Evolutionary conservation across 768 basidiomycete genomes (phyloP).

Genomic region (Panellus pusillus): DNA sequence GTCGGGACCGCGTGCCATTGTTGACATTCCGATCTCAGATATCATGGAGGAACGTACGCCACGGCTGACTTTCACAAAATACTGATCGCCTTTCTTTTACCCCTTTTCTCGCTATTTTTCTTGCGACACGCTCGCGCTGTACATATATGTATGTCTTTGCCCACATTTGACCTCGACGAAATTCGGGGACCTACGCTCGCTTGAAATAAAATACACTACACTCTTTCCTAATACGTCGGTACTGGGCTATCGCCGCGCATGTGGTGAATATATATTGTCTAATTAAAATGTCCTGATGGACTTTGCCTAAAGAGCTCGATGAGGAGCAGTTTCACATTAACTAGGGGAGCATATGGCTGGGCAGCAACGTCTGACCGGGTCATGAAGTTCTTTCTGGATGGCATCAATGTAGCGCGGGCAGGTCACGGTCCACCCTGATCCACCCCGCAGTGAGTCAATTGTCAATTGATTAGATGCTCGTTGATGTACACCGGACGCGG

Average conservation of each 20-base stretch:
- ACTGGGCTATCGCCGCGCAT: constrained; percentile 7
- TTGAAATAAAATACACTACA: neutral
- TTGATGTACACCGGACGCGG: no score
- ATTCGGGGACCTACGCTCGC: constrained; percentile 3
- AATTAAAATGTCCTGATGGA: neutral
- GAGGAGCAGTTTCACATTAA: no score
- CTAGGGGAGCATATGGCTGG: no score
- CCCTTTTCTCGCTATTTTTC: neutral
- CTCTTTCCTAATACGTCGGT: constrained; percentile 9
- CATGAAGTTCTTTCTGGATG: no score
- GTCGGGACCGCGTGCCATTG: neutral
- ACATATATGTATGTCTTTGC: constrained; percentile 12
- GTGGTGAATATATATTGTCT: neutral
- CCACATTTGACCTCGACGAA: constrained; percentile 1
- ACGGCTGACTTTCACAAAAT: constrained; percentile 35
- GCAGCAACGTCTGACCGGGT: no score
- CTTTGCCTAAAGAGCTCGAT: no score
- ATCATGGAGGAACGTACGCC: constrained; percentile 21
- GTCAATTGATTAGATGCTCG: no score
- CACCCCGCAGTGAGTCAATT: no score
- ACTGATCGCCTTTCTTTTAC: constrained; percentile 14
- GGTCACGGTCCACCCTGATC: no score
- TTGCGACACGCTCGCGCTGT: constrained; percentile 1
- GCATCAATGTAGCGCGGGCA: no score
- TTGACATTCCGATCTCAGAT: constrained; percentile 1